phyloP scores from a whole-genome alignment of 106 monocot genomes.

The Phalaenopsis aphrodite region DNA sequence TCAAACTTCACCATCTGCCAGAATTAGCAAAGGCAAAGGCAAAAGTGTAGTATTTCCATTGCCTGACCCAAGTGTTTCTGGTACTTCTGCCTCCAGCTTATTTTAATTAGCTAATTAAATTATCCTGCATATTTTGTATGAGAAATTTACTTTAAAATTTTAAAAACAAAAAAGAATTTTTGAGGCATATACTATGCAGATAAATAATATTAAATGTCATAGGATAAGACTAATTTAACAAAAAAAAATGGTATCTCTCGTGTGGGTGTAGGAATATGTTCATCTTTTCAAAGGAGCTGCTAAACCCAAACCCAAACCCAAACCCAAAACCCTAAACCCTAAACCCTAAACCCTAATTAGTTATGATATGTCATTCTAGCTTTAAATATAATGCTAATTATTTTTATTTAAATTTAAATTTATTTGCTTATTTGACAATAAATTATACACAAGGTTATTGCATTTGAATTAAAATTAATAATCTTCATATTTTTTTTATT shows the following conservation, averaged over 20 bases:
- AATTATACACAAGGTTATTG: background rate
- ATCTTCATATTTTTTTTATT: background rate
- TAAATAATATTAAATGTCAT: constrained; percentile 1
- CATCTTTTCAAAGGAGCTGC: too few relatives aligned
- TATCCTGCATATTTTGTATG: background rate
- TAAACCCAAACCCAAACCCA: too few relatives aligned
- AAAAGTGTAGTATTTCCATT: background rate
- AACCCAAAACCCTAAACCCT: too few relatives aligned
- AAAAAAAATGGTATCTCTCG: too few relatives aligned
- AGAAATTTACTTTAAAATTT: background rate
- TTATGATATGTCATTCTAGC: too few relatives aligned
- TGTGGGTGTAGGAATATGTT: too few relatives aligned
- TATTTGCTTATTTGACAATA: background rate
- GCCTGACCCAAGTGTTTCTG: background rate
- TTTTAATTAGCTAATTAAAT: background rate
- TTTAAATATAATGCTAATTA: background rate
- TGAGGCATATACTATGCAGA: background rate
- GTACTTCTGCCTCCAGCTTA: background rate
- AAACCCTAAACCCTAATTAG: too few relatives aligned
- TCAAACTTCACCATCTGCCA: background rate
- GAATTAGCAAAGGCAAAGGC: background rate
- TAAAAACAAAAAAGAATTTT: background rate
- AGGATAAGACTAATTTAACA: too few relatives aligned
- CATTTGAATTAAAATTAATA: too few relatives aligned
- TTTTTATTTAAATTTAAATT: background rate